Evolutionary conservation across 768 basidiomycete genomes (phyloP), one percentile per base, ranked within the genome.

Genomic region (Kondoa subrosea): DNA sequence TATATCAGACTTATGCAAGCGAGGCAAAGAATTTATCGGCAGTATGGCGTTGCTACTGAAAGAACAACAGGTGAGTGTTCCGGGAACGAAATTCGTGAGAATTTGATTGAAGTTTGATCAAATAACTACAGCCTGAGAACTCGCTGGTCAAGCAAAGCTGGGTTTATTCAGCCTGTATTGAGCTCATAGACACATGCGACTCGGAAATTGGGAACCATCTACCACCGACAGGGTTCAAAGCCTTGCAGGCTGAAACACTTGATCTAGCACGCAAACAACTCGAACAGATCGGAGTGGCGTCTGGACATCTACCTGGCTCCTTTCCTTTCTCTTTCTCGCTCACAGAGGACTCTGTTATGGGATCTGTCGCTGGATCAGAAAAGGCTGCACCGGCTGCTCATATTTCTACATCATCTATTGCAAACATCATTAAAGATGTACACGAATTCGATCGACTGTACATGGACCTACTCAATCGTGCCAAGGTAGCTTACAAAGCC

Each of bases 241-340:
- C 80, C 3, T 85, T 86, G 73, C 87, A 89, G 73, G 91, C 87
- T n/a, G 92, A 95, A 75, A 80, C 96, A 21, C 78, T 88, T 1
- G 88, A 96, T 70, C 81, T 95, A n/a, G 88, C 91, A 14, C 83
- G 87, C 69, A 83, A 82, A 67, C 92, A 97, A 81, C 82, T 97
- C 59, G 91, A 95, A 75, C 80, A 85, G 50, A 82, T 97, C 32
- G 95, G 93, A 26, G 82, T 91, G 30, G 80, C 80, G 64, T 77
- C 81, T 16, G 85, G 85, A 0, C 85, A 88, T 75, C 79, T 99
- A 34, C 90, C 92, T 3, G 71, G 76, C 4, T 76, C 78, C 0
- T 84, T 85, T 26, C 91, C 91, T 0, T 96, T 95, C 77, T 82
- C 83, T 12, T 81, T 82, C 66, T 78, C 82, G 14, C 33, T 34